phyloP scores from a whole-genome alignment of 306 rosid species.

The Luffa acutangula region DNA sequence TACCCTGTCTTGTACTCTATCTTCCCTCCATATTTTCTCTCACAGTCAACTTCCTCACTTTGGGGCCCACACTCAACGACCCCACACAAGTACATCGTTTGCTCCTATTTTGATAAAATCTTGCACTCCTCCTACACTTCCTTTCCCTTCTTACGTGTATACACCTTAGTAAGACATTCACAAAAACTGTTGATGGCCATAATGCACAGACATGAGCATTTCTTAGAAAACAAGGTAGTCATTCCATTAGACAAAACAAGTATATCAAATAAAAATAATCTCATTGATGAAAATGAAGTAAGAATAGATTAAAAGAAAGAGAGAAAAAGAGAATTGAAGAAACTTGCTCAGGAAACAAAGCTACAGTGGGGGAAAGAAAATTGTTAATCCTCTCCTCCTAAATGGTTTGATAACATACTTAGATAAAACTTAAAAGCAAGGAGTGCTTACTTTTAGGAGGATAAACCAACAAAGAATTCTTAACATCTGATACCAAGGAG shows the following conservation, averaged over 20 bases:
- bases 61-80: no score
- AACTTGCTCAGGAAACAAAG: slow-evolving; percentile 70
- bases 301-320: background rate
- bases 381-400: slow-evolving; percentile 3
- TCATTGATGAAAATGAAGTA: background rate
- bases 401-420: background rate
- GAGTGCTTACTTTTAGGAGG: slow-evolving; percentile 81
- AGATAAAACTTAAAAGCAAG: background rate
- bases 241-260: background rate
- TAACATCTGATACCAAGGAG: slow-evolving; percentile 52
- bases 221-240: background rate
- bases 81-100: no score
- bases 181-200: background rate
- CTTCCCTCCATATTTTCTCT: no score
- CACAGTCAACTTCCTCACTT: no score
- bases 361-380: slow-evolving; percentile 25
- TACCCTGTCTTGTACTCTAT: no score
- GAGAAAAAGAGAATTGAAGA: slow-evolving; percentile 29
- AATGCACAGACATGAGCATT: background rate
- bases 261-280: background rate
- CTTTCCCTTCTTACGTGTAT: no score
- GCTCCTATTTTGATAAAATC: no score
- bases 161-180: background rate
- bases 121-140: no score
- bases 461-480: slow-evolving; percentile 55